A percentile compares a stretch with the other conserved stretches of the same genome.
Evolutionary conservation across 2,329 filamentous ascomycete genomes (phyloP).

Genomic region (Pseudogymnoascus pannorum): DNA sequence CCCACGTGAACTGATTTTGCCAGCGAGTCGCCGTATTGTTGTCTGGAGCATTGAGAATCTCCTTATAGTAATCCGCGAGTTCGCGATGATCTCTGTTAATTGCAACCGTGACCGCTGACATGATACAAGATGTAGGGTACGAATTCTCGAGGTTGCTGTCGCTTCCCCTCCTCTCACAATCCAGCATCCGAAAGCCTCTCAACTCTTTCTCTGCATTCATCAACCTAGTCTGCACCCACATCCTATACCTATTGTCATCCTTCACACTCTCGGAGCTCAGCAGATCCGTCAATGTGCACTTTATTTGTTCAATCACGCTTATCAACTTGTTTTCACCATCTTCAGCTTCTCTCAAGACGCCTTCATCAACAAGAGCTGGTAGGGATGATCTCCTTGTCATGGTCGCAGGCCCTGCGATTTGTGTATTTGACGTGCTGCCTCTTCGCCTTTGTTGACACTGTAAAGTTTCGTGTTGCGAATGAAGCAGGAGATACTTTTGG

Average conservation of each 20-base stretch:
- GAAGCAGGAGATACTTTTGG: no score
- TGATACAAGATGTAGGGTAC: no score
- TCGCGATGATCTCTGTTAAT: slow-evolving; percentile 34
- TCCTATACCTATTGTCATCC: slow-evolving; percentile 37
- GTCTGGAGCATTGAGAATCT: slow-evolving; percentile 32
- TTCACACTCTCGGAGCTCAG: slow-evolving; percentile 44
- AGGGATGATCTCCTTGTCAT: slow-evolving; percentile 18
- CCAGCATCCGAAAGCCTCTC: slow-evolving; percentile 17
- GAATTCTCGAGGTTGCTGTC: no score
- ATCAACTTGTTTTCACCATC: slow-evolving; percentile 32
- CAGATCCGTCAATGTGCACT: slow-evolving; percentile 44
- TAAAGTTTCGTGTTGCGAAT: no score
- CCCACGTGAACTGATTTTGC: slow-evolving; percentile 42
- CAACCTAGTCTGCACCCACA: slow-evolving; percentile 44
- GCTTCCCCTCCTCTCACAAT: no score
- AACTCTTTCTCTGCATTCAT: no score
- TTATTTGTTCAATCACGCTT: slow-evolving; percentile 44
- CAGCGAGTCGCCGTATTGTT: slow-evolving; percentile 34
- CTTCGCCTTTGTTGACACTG: no score
- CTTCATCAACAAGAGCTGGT: slow-evolving; percentile 22
- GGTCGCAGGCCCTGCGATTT: no score
- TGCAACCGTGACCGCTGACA: slow-evolving; percentile 19
- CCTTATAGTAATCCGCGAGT: slow-evolving; percentile 34
- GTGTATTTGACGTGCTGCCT: no score
- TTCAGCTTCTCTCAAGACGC: slow-evolving; percentile 15